phyloP scores from a whole-genome alignment of 495 filamentous ascomycete species.

The Hypoxylon subgilvum region DNA sequence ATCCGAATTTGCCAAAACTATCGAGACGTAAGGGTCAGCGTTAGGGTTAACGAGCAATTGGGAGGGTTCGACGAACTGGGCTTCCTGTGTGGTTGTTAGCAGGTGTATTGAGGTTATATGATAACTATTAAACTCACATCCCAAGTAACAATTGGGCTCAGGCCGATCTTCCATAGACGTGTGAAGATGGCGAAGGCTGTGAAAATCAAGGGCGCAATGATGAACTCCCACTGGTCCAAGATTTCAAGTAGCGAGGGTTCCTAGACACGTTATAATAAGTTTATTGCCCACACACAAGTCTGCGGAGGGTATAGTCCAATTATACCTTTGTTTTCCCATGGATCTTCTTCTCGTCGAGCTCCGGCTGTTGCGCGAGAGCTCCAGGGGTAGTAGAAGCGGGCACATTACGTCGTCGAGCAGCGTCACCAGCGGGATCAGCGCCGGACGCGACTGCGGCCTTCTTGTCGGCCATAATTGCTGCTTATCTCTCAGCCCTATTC shows the following conservation, averaged over 20 bases:
- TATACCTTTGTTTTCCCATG: conserved; percentile 64
- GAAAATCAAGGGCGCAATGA: conserved; percentile 87
- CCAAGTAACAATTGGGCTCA: conserved; percentile 97
- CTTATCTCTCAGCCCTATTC: conserved; percentile 19
- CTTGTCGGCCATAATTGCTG: conserved; percentile 54
- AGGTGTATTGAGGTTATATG: neutral
- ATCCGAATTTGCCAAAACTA: conserved; percentile 98
- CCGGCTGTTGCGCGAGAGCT: conserved; percentile 45
- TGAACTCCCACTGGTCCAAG: conserved; percentile 80
- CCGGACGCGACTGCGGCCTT: conserved; percentile 68
- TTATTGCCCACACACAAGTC: conserved; percentile 5
- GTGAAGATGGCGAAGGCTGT: conserved; percentile 91
- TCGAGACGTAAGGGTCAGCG: conserved; percentile 40
- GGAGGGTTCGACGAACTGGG: conserved; percentile 38
- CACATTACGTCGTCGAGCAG: conserved; percentile 77
- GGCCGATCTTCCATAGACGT: conserved; percentile 90
- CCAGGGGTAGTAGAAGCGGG: conserved; percentile 53
- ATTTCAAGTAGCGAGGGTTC: conserved; percentile 62
- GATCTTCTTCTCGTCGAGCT: conserved; percentile 69
- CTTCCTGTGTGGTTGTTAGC: conserved; percentile 41
- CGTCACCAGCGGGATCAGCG: conserved; percentile 64
- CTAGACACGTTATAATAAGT: conserved; percentile 33
- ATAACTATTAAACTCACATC: conserved; percentile 67
- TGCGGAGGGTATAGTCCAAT: neutral
- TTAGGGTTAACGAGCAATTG: neutral